A percentile compares a stretch with the other conserved stretches of the same genome.
phyloP scores from a whole-genome alignment of 176 grass and related monocot species.

The maize (Zea mays) region Zm-B73-REFERENCE-NAM-5.0 NC_050104.1:46178501-46179000 shows the following conservation, averaged over 20 bases:
- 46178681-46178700: slow-evolving; percentile 48
- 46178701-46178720: slow-evolving; percentile 69
- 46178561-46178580: slow-evolving; percentile 35
- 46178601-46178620: slow-evolving; percentile 37
- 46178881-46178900: not conserved
- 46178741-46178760: slow-evolving; percentile 43
- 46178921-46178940: not conserved
- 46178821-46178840: not conserved
- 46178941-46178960: not conserved
- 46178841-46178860: not conserved
- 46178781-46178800: not conserved
- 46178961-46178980: not conserved
- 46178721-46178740: slow-evolving; percentile 80
- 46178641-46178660: slow-evolving; percentile 51
- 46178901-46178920: not conserved
- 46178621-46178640: slow-evolving; percentile 59
- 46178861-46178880: not conserved
- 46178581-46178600: slow-evolving; percentile 39
- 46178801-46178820: slow-evolving; percentile 22
- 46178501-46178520: slow-evolving; percentile 31
- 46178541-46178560: slow-evolving; percentile 29
- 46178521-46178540: slow-evolving; percentile 28
- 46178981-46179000: no score
- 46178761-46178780: not conserved
- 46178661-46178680: slow-evolving; percentile 45